Base-by-base conservation (phyloP, 2,329 filamentous ascomycete genomes). In the Cordyceps cicadae region DNA sequence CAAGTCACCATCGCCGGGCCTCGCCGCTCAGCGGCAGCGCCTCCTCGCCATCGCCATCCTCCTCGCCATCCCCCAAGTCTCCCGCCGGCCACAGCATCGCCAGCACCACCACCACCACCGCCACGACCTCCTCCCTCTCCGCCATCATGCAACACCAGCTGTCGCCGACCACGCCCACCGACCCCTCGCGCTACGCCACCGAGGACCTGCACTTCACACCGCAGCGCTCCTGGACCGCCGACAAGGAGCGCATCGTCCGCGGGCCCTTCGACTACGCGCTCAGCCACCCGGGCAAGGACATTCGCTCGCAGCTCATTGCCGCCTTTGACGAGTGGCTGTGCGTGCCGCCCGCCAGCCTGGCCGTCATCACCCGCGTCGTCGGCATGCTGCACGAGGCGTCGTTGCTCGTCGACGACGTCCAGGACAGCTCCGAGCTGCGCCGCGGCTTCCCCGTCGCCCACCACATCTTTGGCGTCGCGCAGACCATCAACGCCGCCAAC, bases 401-500 rank as follows among this genome's bases (percentile, higher is more conserved):
- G 3, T 78, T 95, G 60, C 83, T 95, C 26, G 84, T 95, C 61
- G 91, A 96, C 74, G 92, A 96, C 72, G 90, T 96, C 7, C 89
- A 96, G 76, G 91, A 96, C 75, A 86, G 82, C 48, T 92, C 88
- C 2, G 75, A 85, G 64, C 80, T 95, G 32, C 87, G 91, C 46
- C 83, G 91, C 46, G 90, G 91, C 48, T 81, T 90, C 45, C 91
- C 91, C 14, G 90, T 93, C 21, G 89, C 91, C 3, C 89, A 96
- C 75, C 84, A 79, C 71, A 91, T 96, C 67, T 96, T 92, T 69
- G 91, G 91, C 63, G 86, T 88, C 3, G 86, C 91, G 6, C 91
- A 96, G 74, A 94, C 90, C 49, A 94, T 96, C 75, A 96, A 96
- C 74, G 88, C 87, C 54, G 90, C 90, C 64, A 96, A 95, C 75